Base-by-base conservation (phyloP, 2,329 filamentous ascomycete genomes). In the Gnomoniopsis sp. region DNA sequence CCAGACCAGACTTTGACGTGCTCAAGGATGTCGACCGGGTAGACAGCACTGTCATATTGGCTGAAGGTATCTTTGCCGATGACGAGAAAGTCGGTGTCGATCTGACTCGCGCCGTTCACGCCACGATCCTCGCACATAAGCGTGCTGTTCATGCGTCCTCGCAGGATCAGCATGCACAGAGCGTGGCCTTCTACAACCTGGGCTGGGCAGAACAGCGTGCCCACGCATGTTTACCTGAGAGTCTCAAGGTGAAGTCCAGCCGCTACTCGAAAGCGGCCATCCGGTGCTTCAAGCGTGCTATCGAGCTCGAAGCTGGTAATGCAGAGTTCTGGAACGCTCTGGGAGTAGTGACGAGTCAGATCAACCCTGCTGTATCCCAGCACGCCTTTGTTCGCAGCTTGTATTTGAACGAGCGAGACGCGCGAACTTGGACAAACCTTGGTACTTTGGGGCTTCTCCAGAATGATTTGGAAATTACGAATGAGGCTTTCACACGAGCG, bases 301-400 rank as follows among this genome's bases (percentile, higher is more conserved):
- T 99, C 64, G 95, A 98, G 73, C 80, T 97, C 1, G 96, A 99
- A 72, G 90, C 93, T 7, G 90, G 92, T 53, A 99, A 98, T 69
- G 79, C 91, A 0, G 93, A 98, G 65, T 98, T 98, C 72, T 99
- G 95, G 95, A 98, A 98, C 69, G 88, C 95, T 0, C 81, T 99
- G 2, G 95, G 93, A 52, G 91, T 98, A 3, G 91, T 90, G 26
- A 97, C 95, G 2, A 93, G 91, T 63, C 85, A 86, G 49, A 81
- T 97, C 65, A 97, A 90, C 68, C 89, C 93, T 0, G 87, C 88
- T 58, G 90, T 99, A 2, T 87, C 95, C 0, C 95, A 99, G 71
- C 96, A 99, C 71, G 87, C 95, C 0, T 93, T 99, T 66, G 89
- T 96, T 14, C 83, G 96, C 65, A 96, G 93, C 65, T 73, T 99